Evolutionary conservation across 345 rosid genomes (phyloP).

Genomic region (Syzygium grande): DNA sequence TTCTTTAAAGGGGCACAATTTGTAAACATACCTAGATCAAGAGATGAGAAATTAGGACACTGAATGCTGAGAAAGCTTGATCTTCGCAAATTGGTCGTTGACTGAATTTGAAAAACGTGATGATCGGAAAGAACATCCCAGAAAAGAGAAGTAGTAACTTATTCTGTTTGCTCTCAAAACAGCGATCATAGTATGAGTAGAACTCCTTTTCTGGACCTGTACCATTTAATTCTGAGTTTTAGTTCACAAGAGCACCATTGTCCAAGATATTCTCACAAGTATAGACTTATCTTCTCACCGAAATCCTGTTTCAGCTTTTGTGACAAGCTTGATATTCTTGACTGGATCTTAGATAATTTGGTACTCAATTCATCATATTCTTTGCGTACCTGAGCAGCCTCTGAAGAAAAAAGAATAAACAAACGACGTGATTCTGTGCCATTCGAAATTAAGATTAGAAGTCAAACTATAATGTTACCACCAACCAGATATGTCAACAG

Average conservation of each 20-base stretch:
- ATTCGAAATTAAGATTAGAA: neutral
- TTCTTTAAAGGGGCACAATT: conserved; percentile 81
- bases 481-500: conserved; percentile 67
- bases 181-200: conserved; percentile 68
- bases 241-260: neutral
- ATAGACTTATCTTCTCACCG: conserved; percentile 45
- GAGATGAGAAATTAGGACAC: neutral
- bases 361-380: conserved; percentile 73
- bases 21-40: conserved; percentile 74
- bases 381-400: conserved; percentile 71
- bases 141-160: conserved; percentile 32
- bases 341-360: conserved; percentile 74
- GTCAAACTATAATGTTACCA: neutral
- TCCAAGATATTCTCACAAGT: neutral
- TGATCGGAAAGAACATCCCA: neutral
- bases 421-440: neutral
- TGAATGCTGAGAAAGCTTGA: neutral
- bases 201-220: conserved; percentile 90
- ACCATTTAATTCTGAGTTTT: neutral
- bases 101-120: neutral
- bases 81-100: neutral
- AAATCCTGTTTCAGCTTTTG: conserved; percentile 77
- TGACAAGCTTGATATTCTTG: conserved; percentile 73
- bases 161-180: conserved; percentile 87
- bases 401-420: conserved; percentile 26